Evolutionary conservation across 2,329 filamentous ascomycete genomes (phyloP).

Genomic region (Monosporascus sp.): DNA sequence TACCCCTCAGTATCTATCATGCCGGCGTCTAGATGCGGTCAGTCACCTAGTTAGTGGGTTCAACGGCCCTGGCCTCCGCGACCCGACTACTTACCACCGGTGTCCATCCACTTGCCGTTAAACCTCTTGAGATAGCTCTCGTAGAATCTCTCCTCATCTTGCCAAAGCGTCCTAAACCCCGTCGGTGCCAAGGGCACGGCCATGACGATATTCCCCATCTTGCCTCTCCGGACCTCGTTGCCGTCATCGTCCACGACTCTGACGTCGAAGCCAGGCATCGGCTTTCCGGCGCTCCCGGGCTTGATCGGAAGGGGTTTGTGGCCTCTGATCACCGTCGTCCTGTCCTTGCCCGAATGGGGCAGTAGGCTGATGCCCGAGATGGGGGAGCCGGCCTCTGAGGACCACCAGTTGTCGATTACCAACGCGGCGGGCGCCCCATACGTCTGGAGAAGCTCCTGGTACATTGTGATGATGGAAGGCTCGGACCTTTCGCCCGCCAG

Average conservation of each 20-base stretch:
- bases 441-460: conserved; percentile 64
- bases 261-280: conserved; percentile 89
- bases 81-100: conserved; percentile 44
- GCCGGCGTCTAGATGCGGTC: conserved; percentile 58
- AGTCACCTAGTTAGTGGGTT: conserved; percentile 1
- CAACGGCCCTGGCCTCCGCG: background rate
- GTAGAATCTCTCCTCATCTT: conserved; percentile 81
- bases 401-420: conserved; percentile 59
- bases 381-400: conserved; percentile 53
- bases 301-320: conserved; percentile 54
- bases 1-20: conserved; percentile 73
- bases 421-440: conserved; percentile 60
- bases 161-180: conserved; percentile 79
- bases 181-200: conserved; percentile 78
- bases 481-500: conserved; percentile 87
- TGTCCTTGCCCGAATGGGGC: conserved; percentile 54
- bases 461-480: conserved; percentile 76
- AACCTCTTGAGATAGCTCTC: conserved; percentile 81
- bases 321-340: conserved; percentile 35
- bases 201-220: conserved; percentile 90
- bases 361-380: conserved; percentile 51
- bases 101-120: conserved; percentile 77
- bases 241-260: conserved; percentile 78
- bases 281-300: conserved; percentile 82
- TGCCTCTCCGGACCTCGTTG: conserved; percentile 61